Conservation (phyloP, 2,329 filamentous ascomycete genomes). For the Lachnellula subtilissima region DNA sequence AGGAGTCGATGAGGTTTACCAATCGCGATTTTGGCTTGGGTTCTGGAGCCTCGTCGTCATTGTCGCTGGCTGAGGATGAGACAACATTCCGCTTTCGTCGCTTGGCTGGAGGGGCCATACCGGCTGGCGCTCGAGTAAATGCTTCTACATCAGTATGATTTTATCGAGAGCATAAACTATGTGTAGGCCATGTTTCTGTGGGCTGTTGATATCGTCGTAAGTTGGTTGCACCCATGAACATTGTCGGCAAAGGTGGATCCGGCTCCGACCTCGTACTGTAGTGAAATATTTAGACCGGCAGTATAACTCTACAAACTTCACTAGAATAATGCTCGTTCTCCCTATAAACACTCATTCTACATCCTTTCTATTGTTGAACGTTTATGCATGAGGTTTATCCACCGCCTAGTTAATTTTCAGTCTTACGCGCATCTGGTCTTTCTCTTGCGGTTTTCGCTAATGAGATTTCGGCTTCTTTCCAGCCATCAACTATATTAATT, state of each 20-base stretch:
- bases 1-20: constrained; percentile 20
- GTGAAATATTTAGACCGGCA: too few species aligned
- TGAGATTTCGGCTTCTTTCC: too few species aligned
- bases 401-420: too few species aligned
- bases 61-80: constrained; percentile 41
- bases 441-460: too few species aligned
- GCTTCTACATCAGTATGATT: neutral
- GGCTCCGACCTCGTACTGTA: neutral
- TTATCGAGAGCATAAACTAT: too few species aligned
- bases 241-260: neutral
- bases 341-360: too few species aligned
- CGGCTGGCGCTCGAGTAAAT: neutral
- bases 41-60: constrained; percentile 38
- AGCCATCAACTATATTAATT: too few species aligned
- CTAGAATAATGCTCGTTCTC: too few species aligned
- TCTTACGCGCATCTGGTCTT: too few species aligned
- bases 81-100: constrained; percentile 53
- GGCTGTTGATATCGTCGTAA: neutral
- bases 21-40: constrained; percentile 16
- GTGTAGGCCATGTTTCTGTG: neutral
- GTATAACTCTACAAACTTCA: too few species aligned
- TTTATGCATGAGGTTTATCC: too few species aligned
- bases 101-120: constrained; percentile 33
- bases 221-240: neutral
- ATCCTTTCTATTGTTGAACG: too few species aligned